These are phyloP conservation scores for Termitomyces sp. DNA, from an alignment of 1,284 basidiomycete species.

Conservation along the genomic window DNA sequence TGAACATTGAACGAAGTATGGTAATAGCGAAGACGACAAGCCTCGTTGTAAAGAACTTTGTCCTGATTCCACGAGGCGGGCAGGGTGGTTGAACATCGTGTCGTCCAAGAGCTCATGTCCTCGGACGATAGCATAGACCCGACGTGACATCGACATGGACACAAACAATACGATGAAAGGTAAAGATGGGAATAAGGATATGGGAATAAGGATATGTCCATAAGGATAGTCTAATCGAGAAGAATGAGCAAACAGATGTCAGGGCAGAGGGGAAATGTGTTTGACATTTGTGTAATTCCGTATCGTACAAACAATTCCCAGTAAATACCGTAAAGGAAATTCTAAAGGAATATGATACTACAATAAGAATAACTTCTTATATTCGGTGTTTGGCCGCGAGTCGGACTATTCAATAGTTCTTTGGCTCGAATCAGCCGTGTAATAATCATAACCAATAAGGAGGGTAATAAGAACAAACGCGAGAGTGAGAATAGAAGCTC, in stretches of 20 bases:
- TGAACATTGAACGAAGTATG: background rate
- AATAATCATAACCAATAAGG: conserved; percentile 8
- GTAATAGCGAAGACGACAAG: background rate
- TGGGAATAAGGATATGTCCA: background rate
- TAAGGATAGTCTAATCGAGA: background rate
- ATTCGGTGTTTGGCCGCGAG: conserved; percentile 6
- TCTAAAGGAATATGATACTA: conserved; percentile 16
- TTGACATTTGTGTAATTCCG: conserved; percentile 12
- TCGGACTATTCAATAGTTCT: conserved; percentile 12
- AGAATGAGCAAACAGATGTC: conserved; percentile 4
- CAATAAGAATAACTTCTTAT: conserved; percentile 19
- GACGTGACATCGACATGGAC: background rate
- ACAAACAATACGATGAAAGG: conserved; percentile 2
- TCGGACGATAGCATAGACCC: conserved; percentile 3
- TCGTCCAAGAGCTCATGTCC: background rate
- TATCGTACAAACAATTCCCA: conserved; percentile 14
- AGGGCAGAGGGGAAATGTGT: conserved; percentile 6
- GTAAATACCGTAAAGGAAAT: background rate
- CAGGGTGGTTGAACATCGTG: conserved; percentile 5
- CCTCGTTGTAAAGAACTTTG: conserved; percentile 6
- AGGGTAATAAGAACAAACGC: conserved; percentile 14
- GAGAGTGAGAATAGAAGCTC: conserved; percentile 12
- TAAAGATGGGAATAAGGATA: background rate
- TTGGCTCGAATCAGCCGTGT: conserved; percentile 7
- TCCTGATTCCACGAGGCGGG: conserved; percentile 10